Evolutionary conservation across 202 grass and related monocot species (phyloP).

Genomic region (Hordeum pubiflorum): DNA sequence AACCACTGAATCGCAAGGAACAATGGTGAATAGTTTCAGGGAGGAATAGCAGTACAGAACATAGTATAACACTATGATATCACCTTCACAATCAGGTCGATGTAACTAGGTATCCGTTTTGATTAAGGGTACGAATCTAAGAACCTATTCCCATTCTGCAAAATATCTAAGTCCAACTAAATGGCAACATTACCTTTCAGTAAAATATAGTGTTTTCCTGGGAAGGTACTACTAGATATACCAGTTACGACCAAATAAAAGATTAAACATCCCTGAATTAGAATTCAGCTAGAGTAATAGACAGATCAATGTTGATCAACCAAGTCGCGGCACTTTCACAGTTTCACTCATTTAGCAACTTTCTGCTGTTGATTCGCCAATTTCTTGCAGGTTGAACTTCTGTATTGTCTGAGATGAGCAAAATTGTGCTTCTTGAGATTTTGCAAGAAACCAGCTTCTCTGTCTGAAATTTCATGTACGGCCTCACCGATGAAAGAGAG

Average conservation of each 20-base stretch:
- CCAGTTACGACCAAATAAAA: background rate
- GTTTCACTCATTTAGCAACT: background rate
- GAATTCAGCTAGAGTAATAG: background rate
- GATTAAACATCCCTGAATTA: background rate
- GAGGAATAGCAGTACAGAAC: background rate
- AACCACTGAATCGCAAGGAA: background rate
- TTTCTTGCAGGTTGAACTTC: background rate
- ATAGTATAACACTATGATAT: background rate
- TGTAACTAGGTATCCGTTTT: background rate
- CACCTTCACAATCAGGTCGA: background rate
- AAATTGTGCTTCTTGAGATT: background rate
- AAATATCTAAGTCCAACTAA: background rate
- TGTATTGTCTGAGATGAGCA: background rate
- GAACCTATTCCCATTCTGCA: background rate
- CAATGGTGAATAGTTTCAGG: background rate
- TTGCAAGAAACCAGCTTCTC: background rate
- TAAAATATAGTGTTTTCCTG: background rate
- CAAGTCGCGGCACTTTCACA: background rate
- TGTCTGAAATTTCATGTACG: background rate
- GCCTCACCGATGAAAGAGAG: background rate
- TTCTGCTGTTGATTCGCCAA: background rate
- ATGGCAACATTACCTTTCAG: background rate
- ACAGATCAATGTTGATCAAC: background rate
- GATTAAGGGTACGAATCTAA: background rate
- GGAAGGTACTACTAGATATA: background rate